phyloP scores from a whole-genome alignment of 257 asterid genomes.

The Salvia hispanica region DNA sequence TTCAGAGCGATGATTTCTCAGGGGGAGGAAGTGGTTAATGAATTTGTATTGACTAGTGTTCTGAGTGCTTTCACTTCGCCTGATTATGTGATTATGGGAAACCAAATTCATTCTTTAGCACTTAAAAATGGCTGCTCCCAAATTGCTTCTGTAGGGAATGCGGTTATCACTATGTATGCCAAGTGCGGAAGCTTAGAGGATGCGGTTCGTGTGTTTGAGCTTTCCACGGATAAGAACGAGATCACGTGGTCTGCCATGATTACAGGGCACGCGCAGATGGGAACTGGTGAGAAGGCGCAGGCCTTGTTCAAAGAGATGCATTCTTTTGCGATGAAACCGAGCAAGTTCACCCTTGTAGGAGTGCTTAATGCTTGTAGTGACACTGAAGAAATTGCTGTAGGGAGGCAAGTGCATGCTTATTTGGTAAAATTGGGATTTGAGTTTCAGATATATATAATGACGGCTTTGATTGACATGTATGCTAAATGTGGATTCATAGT shows the following conservation, averaged over 20 bases:
- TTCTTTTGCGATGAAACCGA: conserved; percentile 57
- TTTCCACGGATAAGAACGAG: conserved; percentile 52
- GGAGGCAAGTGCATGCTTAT: conserved; percentile 71
- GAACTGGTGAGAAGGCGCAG: conserved; percentile 64
- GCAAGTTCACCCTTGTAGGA: conserved; percentile 78
- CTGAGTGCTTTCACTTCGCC: conserved; percentile 62
- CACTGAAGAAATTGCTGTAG: conserved; percentile 47
- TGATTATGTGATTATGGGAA: conserved; percentile 49
- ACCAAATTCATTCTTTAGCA: conserved; percentile 64
- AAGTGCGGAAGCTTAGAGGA: conserved; percentile 66
- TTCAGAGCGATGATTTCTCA: conserved; percentile 46
- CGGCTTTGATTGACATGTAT: conserved; percentile 87
- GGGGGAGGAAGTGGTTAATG: conserved; percentile 52
- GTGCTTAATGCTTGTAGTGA: conserved; percentile 86
- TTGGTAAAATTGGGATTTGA: conserved; percentile 64
- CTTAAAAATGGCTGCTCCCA: conserved; percentile 49
- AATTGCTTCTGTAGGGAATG: conserved; percentile 70
- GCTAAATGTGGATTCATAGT: conserved; percentile 68
- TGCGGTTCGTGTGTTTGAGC: conserved; percentile 57
- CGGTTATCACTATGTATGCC: conserved; percentile 78
- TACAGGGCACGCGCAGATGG: conserved; percentile 77
- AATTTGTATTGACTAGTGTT: conserved; percentile 73
- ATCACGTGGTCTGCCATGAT: conserved; percentile 92
- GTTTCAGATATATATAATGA: conserved; percentile 66
- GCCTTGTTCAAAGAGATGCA: conserved; percentile 71